Evolutionary conservation across 495 filamentous ascomycete genomes (phyloP), one percentile per base, ranked within the genome.

Genomic region (Talaromyces wortmannii): DNA sequence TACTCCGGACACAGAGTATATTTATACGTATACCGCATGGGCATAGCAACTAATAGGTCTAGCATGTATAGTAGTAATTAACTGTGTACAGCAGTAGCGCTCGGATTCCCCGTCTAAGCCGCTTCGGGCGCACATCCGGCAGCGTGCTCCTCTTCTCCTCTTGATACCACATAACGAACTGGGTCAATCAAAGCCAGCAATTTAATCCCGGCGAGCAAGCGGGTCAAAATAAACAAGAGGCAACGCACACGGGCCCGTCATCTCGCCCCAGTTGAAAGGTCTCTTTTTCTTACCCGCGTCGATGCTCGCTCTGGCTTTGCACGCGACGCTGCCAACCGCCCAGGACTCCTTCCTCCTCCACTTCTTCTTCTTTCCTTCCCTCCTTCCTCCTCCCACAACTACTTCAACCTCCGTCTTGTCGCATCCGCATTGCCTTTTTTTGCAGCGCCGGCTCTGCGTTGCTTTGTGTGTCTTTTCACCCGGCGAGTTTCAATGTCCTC

Each of bases 281-380:
- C 23, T 23, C 23, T 23, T 23, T 53, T 53, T 57, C 51, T 59
- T 40, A 43, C 48, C 56, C 31, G 17, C 33, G 56, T 55, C 30
- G 58, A 23, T 23, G 23, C 23, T 23, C 23, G 23, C 23, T 23
- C 23, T 23, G 23, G 23, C 23, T 23, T 4, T 23, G 23, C 23
- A 23, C 23, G 23, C 23, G 23, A 23, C 23, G 23, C 23, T 23
- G 23, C 23, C 23, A 23, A 23, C 23, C 23, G 23, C 23, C 23
- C n/a, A n/a, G n/a, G n/a, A 68, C 18, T 69, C 61, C 55, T 63
- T 50, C 51, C 47, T 67, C 33, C 57, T 55, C 56, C 55, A 52
- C 49, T 50, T 52, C 60, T 58, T 50, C 47, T 60, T 52, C 60
- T 48, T 56, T 45, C 33, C 52, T 47, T 57, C 52, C 48, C 23